These are phyloP conservation scores for Chaetomium olivaceum DNA, from an alignment of 2,329 filamentous ascomycete species.

Conservation along the genomic window DNA sequence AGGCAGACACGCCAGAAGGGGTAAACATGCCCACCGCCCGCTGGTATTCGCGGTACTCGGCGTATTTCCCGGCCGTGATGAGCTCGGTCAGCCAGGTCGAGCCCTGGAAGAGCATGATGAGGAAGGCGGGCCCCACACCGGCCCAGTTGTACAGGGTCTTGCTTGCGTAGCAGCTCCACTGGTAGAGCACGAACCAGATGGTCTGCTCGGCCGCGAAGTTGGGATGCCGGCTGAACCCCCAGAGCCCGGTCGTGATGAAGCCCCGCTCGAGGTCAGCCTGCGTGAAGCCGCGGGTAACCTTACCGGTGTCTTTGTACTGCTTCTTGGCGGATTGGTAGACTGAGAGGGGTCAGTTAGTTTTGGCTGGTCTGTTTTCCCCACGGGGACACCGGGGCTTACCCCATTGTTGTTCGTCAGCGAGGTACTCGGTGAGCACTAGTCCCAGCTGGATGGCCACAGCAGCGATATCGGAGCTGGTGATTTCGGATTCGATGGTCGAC, in stretches of 20 bases:
- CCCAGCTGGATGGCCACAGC: slow-evolving; percentile 51
- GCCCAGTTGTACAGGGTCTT: slow-evolving; percentile 77
- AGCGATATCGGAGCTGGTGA: slow-evolving; percentile 48
- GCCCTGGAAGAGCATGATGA: slow-evolving; percentile 81
- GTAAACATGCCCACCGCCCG: slow-evolving; percentile 79
- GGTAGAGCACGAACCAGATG: slow-evolving; percentile 85
- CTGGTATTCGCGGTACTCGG: slow-evolving; percentile 85
- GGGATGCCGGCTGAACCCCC: slow-evolving; percentile 85
- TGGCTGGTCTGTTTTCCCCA: too few species aligned
- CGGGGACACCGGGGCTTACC: slow-evolving; percentile 46
- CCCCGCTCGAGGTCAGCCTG: slow-evolving; percentile 83
- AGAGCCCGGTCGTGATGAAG: slow-evolving; percentile 82
- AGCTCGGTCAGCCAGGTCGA: slow-evolving; percentile 86
- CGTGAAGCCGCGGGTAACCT: slow-evolving; percentile 64
- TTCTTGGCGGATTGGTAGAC: slow-evolving; percentile 81
- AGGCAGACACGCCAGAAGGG: slow-evolving; percentile 56
- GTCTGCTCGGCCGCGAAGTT: slow-evolving; percentile 93
- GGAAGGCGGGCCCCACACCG: slow-evolving; percentile 64
- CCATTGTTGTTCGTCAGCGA: slow-evolving; percentile 95
- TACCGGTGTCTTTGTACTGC: slow-evolving; percentile 70
- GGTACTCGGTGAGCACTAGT: slow-evolving; percentile 66
- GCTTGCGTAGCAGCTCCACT: slow-evolving; percentile 79
- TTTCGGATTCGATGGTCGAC: slow-evolving; percentile 59
- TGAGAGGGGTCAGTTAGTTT: slow-evolving; percentile 35
- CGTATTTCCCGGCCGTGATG: slow-evolving; percentile 79